Conservation (phyloP, 768 basidiomycete species). For the Boletus insuetus region DNA sequence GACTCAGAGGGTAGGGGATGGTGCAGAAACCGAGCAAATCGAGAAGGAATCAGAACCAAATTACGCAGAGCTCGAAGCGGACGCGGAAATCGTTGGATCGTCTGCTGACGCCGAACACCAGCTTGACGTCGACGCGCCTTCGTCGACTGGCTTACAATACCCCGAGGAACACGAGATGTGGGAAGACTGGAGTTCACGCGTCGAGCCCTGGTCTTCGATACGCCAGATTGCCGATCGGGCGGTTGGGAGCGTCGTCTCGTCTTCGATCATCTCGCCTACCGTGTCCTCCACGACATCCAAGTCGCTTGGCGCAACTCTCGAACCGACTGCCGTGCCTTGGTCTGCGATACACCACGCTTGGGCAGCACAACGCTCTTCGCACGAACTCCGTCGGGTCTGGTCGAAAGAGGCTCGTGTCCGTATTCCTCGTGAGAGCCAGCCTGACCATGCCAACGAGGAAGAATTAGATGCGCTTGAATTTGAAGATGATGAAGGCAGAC, state of each 20-base stretch:
- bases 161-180: slow-evolving; percentile 39
- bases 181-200: slow-evolving; percentile 65
- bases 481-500: slow-evolving; percentile 26
- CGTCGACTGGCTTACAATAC: slow-evolving; percentile 3
- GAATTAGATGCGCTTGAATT: slow-evolving; percentile 31
- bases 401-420: slow-evolving; percentile 48
- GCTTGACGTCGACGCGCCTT: not conserved
- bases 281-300: slow-evolving; percentile 20
- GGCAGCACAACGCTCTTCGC: slow-evolving; percentile 50
- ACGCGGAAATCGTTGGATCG: slow-evolving; percentile 13
- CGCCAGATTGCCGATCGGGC: slow-evolving; percentile 74
- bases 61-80: slow-evolving; percentile 18
- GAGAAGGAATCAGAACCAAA: slow-evolving; percentile 1
- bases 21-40: slow-evolving; percentile 1
- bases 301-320: slow-evolving; percentile 20
- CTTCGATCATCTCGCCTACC: slow-evolving; percentile 13
- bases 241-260: slow-evolving; percentile 59
- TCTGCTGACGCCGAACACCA: slow-evolving; percentile 13
- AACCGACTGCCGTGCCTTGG: slow-evolving; percentile 66
- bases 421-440: slow-evolving; percentile 34
- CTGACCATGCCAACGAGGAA: slow-evolving; percentile 34
- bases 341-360: slow-evolving; percentile 63
- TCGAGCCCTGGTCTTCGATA: slow-evolving; percentile 70
- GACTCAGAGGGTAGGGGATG: not conserved
- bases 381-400: slow-evolving; percentile 57